Conservation (phyloP, 805 yeast genomes). For the Metschnikowia orientalis region DNA sequence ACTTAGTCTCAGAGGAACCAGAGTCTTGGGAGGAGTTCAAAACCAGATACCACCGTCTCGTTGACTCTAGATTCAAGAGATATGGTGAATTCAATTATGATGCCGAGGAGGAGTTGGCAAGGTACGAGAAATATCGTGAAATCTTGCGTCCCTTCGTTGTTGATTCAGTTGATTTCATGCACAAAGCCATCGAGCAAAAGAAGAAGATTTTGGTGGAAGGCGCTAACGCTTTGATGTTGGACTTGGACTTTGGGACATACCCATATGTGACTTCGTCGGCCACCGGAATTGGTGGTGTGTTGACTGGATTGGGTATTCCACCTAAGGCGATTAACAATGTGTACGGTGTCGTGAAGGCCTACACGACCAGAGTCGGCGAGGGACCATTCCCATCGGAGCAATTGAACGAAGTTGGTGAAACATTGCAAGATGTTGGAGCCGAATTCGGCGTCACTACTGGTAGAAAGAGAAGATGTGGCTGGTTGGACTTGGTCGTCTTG, state of each 20-base stretch:
- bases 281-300: slow-evolving; percentile 97
- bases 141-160: slow-evolving; percentile 84
- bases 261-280: slow-evolving; percentile 95
- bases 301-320: slow-evolving; percentile 96
- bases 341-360: slow-evolving; percentile 97
- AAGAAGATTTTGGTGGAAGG: slow-evolving; percentile 94
- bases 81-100: slow-evolving; percentile 93
- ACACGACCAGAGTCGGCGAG: slow-evolving; percentile 98
- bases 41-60: slow-evolving; percentile 66
- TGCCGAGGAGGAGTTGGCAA: slow-evolving; percentile 69
- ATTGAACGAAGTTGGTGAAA: slow-evolving; percentile 79
- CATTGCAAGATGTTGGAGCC: slow-evolving; percentile 86
- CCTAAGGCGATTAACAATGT: slow-evolving; percentile 76
- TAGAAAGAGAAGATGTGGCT: slow-evolving; percentile 97
- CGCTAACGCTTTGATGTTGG: slow-evolving; percentile 97
- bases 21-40: slow-evolving; percentile 93
- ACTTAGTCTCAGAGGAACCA: slow-evolving; percentile 82
- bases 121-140: slow-evolving; percentile 71
- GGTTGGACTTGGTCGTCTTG: slow-evolving; percentile 95
- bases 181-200: slow-evolving; percentile 65
- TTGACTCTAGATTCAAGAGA: slow-evolving; percentile 78
- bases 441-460: slow-evolving; percentile 99
- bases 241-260: slow-evolving; percentile 95
- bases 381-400: slow-evolving; percentile 99
- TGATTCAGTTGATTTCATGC: slow-evolving; percentile 84